Conservation (phyloP, 495 filamentous ascomycete species). For the Penicillium canariense region DNA sequence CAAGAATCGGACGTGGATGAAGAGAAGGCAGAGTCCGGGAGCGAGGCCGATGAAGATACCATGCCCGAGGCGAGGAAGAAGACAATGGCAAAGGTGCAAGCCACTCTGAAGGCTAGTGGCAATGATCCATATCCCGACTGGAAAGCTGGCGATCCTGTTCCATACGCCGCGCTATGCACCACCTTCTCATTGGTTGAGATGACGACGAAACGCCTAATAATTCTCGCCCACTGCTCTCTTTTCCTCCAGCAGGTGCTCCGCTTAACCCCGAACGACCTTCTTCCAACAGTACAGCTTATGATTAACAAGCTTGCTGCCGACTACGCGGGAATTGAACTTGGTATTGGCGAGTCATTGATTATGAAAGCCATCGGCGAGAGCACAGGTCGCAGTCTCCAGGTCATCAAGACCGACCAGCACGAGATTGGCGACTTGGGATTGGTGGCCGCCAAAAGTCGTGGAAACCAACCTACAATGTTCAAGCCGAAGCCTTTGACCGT, state of each 20-base stretch:
- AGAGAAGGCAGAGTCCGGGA: conserved; percentile 48
- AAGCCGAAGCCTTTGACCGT: conserved; percentile 91
- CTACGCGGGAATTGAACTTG: conserved; percentile 92
- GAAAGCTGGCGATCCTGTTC: conserved; percentile 82
- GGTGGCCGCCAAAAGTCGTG: conserved; percentile 90
- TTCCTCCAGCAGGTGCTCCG: conserved; percentile 92
- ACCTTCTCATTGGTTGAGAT: conserved; percentile 93
- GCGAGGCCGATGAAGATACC: conserved; percentile 65
- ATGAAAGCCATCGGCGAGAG: conserved; percentile 98
- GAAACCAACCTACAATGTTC: conserved; percentile 95
- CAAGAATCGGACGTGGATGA: conserved; percentile 42
- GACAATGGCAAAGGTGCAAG: conserved; percentile 80
- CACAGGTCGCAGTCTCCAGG: conserved; percentile 78
- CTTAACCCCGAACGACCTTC: conserved; percentile 82
- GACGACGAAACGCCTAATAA: conserved; percentile 85
- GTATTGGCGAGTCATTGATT: conserved; percentile 94
- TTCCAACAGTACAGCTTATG: conserved; percentile 89
- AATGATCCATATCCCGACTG: conserved; percentile 93
- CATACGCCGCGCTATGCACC: conserved; percentile 90
- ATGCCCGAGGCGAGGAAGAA: conserved; percentile 74
- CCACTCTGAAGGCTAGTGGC: conserved; percentile 58
- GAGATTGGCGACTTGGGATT: conserved; percentile 94
- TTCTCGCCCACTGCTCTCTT: conserved; percentile 80
- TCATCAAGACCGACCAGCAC: conserved; percentile 92
- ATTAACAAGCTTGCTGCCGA: conserved; percentile 97